phyloP scores from a whole-genome alignment of 2,329 filamentous ascomycete species.

The Stagonosporopsis vannaccii region DNA sequence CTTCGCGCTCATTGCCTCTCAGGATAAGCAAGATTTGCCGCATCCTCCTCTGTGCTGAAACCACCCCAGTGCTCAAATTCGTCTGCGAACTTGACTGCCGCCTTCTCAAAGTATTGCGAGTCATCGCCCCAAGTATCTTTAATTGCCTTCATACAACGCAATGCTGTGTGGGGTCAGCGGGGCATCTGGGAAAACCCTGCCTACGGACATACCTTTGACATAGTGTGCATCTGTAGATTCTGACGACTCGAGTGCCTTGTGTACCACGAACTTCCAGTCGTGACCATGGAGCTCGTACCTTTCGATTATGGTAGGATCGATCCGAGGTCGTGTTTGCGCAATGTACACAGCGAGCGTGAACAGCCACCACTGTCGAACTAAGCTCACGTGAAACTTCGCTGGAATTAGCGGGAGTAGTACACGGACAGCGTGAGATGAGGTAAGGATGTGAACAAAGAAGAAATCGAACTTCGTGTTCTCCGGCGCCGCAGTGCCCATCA shows the following conservation, averaged over 20 bases:
- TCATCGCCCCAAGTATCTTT: constrained; percentile 77
- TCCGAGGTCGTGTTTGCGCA: constrained; percentile 72
- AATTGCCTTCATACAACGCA: constrained; percentile 77
- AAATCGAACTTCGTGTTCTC: constrained; percentile 72
- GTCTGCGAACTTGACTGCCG: constrained; percentile 75
- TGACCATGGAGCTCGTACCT: constrained; percentile 67
- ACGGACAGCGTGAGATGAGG: constrained; percentile 86
- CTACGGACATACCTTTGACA: constrained; percentile 70
- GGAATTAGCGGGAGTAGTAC: constrained; percentile 82
- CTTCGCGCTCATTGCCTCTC: constrained; percentile 20
- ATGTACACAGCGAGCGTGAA: constrained; percentile 81
- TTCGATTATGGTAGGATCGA: constrained; percentile 69
- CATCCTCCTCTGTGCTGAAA: constrained; percentile 46
- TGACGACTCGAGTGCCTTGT: constrained; percentile 72
- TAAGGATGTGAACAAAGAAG: constrained; percentile 81
- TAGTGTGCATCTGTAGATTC: constrained; percentile 80
- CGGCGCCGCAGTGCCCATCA: constrained; percentile 59
- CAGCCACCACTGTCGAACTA: constrained; percentile 91
- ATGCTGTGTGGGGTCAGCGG: constrained; percentile 53
- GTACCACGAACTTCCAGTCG: constrained; percentile 78
- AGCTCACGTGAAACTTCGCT: constrained; percentile 70
- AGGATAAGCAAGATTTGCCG: constrained; percentile 34
- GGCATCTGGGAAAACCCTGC: neutral
- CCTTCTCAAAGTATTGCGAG: constrained; percentile 69
- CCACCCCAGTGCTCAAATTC: constrained; percentile 75